Percentiles rank a stretch among this genome's conserved stretches.
These are phyloP conservation scores for Ramaria rubella DNA, from an alignment of 768 basidiomycete genomes.

Conservation along the genomic window DNA sequence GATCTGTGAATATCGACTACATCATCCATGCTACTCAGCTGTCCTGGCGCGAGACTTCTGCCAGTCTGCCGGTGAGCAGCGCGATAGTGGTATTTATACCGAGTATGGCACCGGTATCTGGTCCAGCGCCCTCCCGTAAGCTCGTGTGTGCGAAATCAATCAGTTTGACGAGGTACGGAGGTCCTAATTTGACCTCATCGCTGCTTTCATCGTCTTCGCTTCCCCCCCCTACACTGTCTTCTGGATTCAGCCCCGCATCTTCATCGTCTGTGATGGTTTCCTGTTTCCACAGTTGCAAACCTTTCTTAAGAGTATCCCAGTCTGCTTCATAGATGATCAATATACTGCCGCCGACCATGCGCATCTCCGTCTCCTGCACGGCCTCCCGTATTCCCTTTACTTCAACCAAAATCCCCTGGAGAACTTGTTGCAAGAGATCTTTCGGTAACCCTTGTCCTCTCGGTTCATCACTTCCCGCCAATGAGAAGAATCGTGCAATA, in stretches of 20 bases:
- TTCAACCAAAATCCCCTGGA: constrained; percentile 11
- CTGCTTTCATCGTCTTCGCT: constrained; percentile 29
- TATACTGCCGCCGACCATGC: constrained; percentile 78
- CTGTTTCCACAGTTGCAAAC: constrained; percentile 17
- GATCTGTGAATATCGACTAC: too few relatives aligned
- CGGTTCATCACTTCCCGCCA: constrained; percentile 32
- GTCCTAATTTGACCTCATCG: constrained; percentile 24
- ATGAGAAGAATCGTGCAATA: constrained; percentile 72
- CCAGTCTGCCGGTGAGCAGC: constrained; percentile 54
- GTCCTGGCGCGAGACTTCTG: constrained; percentile 30
- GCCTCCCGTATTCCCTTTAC: constrained; percentile 40
- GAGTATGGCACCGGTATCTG: constrained; percentile 68
- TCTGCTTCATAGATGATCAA: constrained; percentile 78
- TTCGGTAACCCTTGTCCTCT: constrained; percentile 8
- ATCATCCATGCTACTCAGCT: too few relatives aligned
- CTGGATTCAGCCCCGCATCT: constrained; percentile 3
- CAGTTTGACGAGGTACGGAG: constrained; percentile 61
- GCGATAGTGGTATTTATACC: constrained; percentile 63
- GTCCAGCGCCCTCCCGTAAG: constrained; percentile 59
- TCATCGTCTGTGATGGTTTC: constrained; percentile 5
- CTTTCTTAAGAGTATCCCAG: constrained; percentile 28
- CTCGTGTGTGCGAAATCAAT: constrained; percentile 95
- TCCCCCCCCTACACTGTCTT: constrained; percentile 29
- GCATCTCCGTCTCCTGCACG: constrained; percentile 52
- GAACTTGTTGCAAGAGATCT: constrained; percentile 12